These are phyloP conservation scores for Skeletonema marinoi DNA, from an alignment of 108 stramenopile species.

Conservation along the genomic window DNA sequence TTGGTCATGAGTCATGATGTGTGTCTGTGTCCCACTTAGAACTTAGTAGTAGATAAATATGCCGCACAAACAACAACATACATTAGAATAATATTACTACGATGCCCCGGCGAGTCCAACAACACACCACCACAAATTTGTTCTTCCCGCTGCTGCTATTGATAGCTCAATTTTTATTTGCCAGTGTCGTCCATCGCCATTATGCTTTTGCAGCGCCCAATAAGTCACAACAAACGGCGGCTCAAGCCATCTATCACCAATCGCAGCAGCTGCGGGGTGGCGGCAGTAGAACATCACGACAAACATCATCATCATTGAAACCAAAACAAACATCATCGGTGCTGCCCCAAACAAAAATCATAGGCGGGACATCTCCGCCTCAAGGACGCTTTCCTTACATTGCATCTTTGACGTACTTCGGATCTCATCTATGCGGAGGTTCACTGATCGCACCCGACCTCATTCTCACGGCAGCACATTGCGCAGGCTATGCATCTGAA, in stretches of 20 bases:
- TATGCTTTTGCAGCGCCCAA: neutral
- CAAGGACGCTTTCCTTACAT: conserved; percentile 8
- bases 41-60: too few species aligned
- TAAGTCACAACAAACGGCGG: neutral
- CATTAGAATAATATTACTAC: too few species aligned
- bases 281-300: neutral
- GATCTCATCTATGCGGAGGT: conserved; percentile 17
- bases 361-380: neutral
- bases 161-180: too few species aligned
- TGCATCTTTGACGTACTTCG: conserved; percentile 2
- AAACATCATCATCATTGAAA: neutral
- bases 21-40: too few species aligned
- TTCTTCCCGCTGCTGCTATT: too few species aligned
- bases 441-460: conserved; percentile 6
- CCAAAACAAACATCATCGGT: neutral
- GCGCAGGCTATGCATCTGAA: conserved; percentile 28
- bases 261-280: neutral
- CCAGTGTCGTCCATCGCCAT: too few species aligned
- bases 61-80: too few species aligned
- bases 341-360: conserved; percentile 5
- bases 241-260: neutral
- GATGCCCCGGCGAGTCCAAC: too few species aligned
- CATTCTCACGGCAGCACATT: conserved; percentile 21
- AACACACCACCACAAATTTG: too few species aligned
- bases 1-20: too few species aligned